Conservation (phyloP, 2,329 filamentous ascomycete species). For the Arachnopeziza araneosa region DNA sequence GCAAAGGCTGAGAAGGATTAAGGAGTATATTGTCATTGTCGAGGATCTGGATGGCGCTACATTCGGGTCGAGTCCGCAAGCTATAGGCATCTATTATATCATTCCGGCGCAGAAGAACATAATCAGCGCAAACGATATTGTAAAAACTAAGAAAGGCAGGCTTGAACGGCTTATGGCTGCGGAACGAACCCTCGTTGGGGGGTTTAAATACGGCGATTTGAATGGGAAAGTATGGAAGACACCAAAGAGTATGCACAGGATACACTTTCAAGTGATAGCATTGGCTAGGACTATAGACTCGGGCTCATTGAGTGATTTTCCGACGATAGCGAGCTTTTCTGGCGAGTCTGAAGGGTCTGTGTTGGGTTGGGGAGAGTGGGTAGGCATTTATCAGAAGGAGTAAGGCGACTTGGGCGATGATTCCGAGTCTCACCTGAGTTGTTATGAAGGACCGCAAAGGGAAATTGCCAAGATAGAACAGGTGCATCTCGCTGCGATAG, state of each 20-base stretch:
- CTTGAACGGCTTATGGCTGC: background rate
- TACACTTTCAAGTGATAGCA: conserved; percentile 5
- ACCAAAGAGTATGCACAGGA: conserved; percentile 5
- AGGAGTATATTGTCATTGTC: conserved; percentile 1
- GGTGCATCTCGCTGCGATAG: too few species aligned
- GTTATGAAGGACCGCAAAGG: too few species aligned
- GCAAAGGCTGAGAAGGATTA: background rate
- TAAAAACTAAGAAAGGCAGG: conserved; percentile 1
- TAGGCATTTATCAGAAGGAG: background rate
- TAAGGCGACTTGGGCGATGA: too few species aligned
- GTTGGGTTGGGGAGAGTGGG: background rate
- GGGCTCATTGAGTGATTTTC: conserved; percentile 1
- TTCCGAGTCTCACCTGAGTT: too few species aligned
- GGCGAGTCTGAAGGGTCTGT: background rate
- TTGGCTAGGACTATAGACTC: conserved; percentile 1
- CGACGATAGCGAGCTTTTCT: background rate
- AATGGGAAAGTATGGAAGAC: conserved; percentile 1
- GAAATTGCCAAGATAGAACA: too few species aligned
- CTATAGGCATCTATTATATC: conserved; percentile 3
- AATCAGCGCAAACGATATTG: conserved; percentile 1
- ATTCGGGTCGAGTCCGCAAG: background rate
- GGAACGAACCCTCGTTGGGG: conserved; percentile 1
- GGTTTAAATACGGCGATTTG: conserved; percentile 2
- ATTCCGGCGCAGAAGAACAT: background rate
- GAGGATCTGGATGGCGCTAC: background rate